Base-by-base conservation (phyloP, 2,329 filamentous ascomycete genomes). In the Mycogone perniciosa region DNA sequence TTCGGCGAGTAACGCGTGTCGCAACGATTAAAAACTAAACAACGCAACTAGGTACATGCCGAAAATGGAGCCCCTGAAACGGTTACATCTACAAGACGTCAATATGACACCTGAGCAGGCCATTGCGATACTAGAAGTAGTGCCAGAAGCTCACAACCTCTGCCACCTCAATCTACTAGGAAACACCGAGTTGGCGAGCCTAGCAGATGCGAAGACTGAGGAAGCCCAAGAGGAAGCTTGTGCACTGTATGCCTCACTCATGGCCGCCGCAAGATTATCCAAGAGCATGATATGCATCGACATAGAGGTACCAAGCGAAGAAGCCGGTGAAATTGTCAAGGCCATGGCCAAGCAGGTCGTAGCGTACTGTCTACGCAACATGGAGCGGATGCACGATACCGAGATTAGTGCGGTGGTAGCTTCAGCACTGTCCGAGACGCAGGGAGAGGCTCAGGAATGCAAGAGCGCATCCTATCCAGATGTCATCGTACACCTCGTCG, bases 321-420 rank as follows among this genome's bases (percentile, higher is more conserved):
- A 89, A 50, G 88, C 86, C n/a, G 89, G 87, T 49, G 93, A 96
- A 65, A 81, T 96, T 27, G 88, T 96, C 60, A 95, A 90, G 67
- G 91, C 90, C 3, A 77, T 96, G 59, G 91, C 90, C 1, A 95
- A 92, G 62, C 91, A 96, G 66, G 87, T 96, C n/a, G 85, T 96
- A 40, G 92, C 89, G 0, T 96, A 96, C 67, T 96, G 88, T 56
- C 76, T 99, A 55, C 83, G 88, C 51, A 99, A 99, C 61, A 85
- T 99, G 75, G 89, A 96, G 65, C 81, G 80, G 7, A 80, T 86
- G 11, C 84, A 88, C 8, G 81, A 89, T 52, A 76, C 79, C 7
- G 84, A 86, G 50, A 77, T 81, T 52, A 71, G 71, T 55, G 65
- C 75, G 44, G 67, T 72, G 33, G 67, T 74, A 47, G 66, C 71